A percentile compares a stretch with the other conserved stretches of the same genome.
Conservation (phyloP, 139 green algal genomes). For the Picochlorum sp. region DNA sequence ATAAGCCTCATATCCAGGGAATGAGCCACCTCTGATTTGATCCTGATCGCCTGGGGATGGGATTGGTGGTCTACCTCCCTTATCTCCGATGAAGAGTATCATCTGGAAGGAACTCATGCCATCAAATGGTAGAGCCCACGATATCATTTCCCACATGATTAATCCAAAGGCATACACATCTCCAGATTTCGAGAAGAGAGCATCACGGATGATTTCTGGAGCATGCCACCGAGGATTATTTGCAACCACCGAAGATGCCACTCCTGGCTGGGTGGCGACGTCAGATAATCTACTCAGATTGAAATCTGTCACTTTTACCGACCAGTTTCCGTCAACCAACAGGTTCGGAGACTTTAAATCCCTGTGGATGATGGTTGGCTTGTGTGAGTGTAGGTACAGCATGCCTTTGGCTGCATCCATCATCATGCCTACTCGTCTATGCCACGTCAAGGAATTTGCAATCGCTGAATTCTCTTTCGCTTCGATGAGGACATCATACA, state of each 20-base stretch:
- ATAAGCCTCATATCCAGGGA: conserved; percentile 17
- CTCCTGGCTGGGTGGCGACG: conserved; percentile 5
- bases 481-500: conserved; percentile 46
- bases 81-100: conserved; percentile 16
- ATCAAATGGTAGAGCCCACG: conserved; percentile 72
- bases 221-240: conserved; percentile 54
- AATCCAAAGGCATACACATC: conserved; percentile 41
- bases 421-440: conserved; percentile 33
- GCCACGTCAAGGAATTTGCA: conserved; percentile 36
- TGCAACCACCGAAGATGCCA: conserved; percentile 40
- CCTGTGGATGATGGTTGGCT: conserved; percentile 52
- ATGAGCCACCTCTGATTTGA: conserved; percentile 12
- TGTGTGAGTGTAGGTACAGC: conserved; percentile 47
- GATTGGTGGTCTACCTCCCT: conserved; percentile 9
- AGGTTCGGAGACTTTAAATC: conserved; percentile 59
- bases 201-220: conserved; percentile 37
- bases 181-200: conserved; percentile 14
- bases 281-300: conserved; percentile 43
- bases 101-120: conserved; percentile 38
- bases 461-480: conserved; percentile 11
- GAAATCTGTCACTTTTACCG: conserved; percentile 55
- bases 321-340: conserved; percentile 51
- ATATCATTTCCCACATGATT: conserved; percentile 62
- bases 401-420: conserved; percentile 59
- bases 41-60: not conserved